Evolutionary conservation across 805 yeast genomes (phyloP), one percentile per base, ranked within the genome.

Genomic region (Teunomyces funiuensis): DNA sequence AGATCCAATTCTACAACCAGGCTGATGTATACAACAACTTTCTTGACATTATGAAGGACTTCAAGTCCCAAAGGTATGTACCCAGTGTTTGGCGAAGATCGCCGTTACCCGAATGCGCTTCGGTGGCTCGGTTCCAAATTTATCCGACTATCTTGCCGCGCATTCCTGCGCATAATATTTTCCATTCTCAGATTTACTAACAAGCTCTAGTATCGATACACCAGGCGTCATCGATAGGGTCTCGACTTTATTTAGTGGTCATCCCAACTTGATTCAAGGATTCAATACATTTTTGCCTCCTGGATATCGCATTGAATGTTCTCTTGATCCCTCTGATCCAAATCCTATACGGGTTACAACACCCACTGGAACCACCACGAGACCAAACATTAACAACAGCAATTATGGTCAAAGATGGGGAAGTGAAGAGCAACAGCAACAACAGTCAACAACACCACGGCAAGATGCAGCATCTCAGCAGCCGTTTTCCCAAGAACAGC

Each of bases 211-310:
- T 46, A 90, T 93, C 54, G 98, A 93, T 62, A 93, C 99, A 0
- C 99, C 98, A 0, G 99, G 98, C 26, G 99, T 93, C 20, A 93
- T 93, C 59, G 97, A 91, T 61, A 75, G 99, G 44, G 99, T 93
- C 1, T 88, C 97, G 0, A 77, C 85, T 1, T 69, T 93, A 42
- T 93, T 93, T 63, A 79, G 90, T 48, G 98, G 97, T 10, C 96
- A 89, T 63, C 96, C 96, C 1, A 80, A 84, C 47, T 74, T 93
- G 56, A 91, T 93, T 48, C 98, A 93, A 65, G 99, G 99, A 0
- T 95, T 93, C 66, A 93, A 93, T 68, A 91, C 99, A 1, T 93
- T 93, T 60, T 73, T 93, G 51, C 99, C 99, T 1, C 96, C 95
- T 16, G 99, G 99, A 2, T 93, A 89, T 66, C 74, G 86, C 49